These are phyloP conservation scores for Pichia thaimueangensis DNA, from an alignment of 805 yeast genomes.

Conservation along the genomic window DNA sequence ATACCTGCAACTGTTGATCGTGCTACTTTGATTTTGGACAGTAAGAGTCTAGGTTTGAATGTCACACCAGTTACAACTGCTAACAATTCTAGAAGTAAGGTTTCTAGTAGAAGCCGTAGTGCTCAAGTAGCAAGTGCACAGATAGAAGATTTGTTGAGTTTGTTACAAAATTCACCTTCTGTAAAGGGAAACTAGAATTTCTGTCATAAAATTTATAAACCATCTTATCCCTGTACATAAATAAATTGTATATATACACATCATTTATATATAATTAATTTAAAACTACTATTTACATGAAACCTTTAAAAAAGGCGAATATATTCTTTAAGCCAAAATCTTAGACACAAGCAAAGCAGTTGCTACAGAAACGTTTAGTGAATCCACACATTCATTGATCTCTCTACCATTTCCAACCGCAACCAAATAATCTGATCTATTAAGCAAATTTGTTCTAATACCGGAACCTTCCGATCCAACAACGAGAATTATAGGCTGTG, in stretches of 20 bases:
- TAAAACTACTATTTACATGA: background rate
- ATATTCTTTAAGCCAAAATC: background rate
- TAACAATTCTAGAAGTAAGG: background rate
- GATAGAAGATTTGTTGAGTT: no score
- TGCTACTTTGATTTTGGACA: conserved; percentile 22
- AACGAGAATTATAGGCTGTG: conserved; percentile 60
- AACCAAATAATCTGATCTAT: conserved; percentile 49
- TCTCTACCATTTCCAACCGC: conserved; percentile 29
- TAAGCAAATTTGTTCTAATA: conserved; percentile 57
- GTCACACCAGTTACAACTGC: conserved; percentile 14
- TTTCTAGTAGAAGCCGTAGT: no score
- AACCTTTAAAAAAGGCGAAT: background rate
- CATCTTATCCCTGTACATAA: background rate
- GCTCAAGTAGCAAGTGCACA: no score
- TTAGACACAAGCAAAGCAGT: conserved; percentile 48
- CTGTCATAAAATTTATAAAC: no score
- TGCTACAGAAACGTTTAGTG: conserved; percentile 87
- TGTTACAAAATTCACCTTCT: no score
- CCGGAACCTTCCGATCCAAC: conserved; percentile 87
- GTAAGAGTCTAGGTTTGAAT: conserved; percentile 19
- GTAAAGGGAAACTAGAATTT: no score
- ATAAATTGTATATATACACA: background rate
- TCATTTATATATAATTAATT: background rate
- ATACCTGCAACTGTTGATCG: conserved; percentile 24
- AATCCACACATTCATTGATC: conserved; percentile 48